Conservation (phyloP, 495 filamentous ascomycete genomes). For the Xylaria nigripes region DNA sequence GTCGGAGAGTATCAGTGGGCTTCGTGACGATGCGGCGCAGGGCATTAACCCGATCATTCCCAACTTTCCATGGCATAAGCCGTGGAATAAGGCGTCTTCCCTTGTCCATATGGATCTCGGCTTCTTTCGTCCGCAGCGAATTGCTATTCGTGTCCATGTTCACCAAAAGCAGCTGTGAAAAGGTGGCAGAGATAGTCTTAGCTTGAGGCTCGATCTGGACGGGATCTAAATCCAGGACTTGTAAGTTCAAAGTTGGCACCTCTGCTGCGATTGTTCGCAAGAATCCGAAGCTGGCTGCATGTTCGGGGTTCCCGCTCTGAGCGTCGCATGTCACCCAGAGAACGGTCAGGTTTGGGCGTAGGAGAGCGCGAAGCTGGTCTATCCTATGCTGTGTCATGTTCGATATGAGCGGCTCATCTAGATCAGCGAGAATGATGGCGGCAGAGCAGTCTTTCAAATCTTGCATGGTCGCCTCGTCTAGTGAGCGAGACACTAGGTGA, state of each 20-base stretch:
- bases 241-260: conserved; percentile 29
- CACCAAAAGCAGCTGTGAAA: conserved; percentile 19
- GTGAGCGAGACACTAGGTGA: conserved; percentile 10
- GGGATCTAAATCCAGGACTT: conserved; percentile 34
- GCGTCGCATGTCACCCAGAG: conserved; percentile 33
- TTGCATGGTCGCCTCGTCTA: conserved; percentile 17
- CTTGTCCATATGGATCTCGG: conserved; percentile 29
- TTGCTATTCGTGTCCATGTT: not conserved
- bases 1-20: conserved; percentile 23
- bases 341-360: conserved; percentile 30
- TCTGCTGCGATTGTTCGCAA: conserved; percentile 35
- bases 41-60: conserved; percentile 32
- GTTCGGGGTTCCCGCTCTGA: conserved; percentile 21
- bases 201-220: conserved; percentile 9
- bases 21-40: conserved; percentile 28
- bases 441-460: conserved; percentile 18
- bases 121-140: conserved; percentile 27
- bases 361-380: conserved; percentile 24
- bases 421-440: conserved; percentile 30
- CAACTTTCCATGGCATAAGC: conserved; percentile 30
- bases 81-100: conserved; percentile 30
- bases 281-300: conserved; percentile 37
- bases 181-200: conserved; percentile 17
- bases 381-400: conserved; percentile 28
- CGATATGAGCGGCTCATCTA: conserved; percentile 29